phyloP scores from a whole-genome alignment of 2,329 filamentous ascomycete species.

The Diaporthe citriasiana region DNA sequence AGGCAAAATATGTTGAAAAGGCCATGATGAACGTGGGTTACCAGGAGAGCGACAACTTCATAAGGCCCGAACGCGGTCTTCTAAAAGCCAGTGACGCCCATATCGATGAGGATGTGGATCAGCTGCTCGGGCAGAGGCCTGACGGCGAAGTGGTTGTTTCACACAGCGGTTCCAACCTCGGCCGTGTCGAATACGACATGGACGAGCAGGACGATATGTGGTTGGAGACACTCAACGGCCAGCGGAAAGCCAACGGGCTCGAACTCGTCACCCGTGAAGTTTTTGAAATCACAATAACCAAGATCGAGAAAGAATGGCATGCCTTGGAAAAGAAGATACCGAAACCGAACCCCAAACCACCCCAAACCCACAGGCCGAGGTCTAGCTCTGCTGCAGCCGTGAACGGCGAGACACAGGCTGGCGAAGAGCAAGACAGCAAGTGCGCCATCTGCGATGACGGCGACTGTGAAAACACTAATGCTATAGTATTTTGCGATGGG shows the following conservation, averaged over 20 bases:
- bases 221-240: slow-evolving; percentile 86
- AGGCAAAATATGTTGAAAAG: slow-evolving; percentile 93
- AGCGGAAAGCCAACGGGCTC: slow-evolving; percentile 79
- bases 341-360: slow-evolving; percentile 95
- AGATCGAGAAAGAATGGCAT: slow-evolving; percentile 99
- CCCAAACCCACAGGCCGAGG: slow-evolving; percentile 91
- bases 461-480: slow-evolving; percentile 99
- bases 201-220: slow-evolving; percentile 99
- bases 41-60: slow-evolving; percentile 92
- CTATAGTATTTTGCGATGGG: slow-evolving; percentile 98
- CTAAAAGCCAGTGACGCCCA: slow-evolving; percentile 74
- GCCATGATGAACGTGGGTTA: slow-evolving; percentile 97
- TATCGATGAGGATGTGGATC: slow-evolving; percentile 71
- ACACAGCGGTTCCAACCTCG: slow-evolving; percentile 67
- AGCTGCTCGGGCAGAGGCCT: slow-evolving; percentile 59
- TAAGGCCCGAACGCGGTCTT: slow-evolving; percentile 80
- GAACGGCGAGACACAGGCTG: slow-evolving; percentile 88
- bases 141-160: slow-evolving; percentile 68
- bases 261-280: slow-evolving; percentile 92
- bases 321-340: slow-evolving; percentile 95
- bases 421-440: slow-evolving; percentile 96
- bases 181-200: slow-evolving; percentile 98
- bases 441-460: slow-evolving; percentile 98
- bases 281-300: slow-evolving; percentile 98
- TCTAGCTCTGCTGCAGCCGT: slow-evolving; percentile 96